Evolutionary conservation across 129 eudicot species (phyloP).

Genomic region (Lactuca saligna): DNA sequence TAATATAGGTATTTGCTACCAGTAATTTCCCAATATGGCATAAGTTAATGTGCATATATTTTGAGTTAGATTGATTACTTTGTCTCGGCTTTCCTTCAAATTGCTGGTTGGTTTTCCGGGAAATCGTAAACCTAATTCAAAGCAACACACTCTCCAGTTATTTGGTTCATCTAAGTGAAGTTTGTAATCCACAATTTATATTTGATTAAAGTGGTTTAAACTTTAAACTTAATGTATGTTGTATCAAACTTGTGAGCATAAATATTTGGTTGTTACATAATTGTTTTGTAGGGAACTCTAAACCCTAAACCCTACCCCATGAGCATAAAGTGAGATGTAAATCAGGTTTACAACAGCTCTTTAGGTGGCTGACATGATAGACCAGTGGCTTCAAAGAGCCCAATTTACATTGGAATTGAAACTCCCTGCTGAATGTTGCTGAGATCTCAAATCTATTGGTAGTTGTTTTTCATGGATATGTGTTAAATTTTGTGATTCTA

Average conservation of each 20-base stretch:
- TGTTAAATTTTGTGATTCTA: too few species aligned
- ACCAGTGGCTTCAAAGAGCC: too few species aligned
- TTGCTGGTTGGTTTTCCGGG: not conserved
- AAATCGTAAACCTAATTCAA: slow-evolving; percentile 2
- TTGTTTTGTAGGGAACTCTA: not conserved
- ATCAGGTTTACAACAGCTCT: too few species aligned
- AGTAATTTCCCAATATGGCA: not conserved
- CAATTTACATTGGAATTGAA: too few species aligned
- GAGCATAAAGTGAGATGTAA: too few species aligned
- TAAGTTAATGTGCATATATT: not conserved
- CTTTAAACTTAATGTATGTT: not conserved
- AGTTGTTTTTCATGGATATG: too few species aligned
- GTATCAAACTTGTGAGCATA: not conserved
- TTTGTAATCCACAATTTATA: not conserved
- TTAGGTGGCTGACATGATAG: too few species aligned
- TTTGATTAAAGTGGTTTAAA: not conserved
- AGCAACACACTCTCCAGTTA: not conserved
- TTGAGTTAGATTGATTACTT: not conserved
- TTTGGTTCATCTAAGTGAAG: not conserved
- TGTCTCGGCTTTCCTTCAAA: not conserved
- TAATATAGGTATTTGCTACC: not conserved
- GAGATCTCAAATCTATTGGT: too few species aligned
- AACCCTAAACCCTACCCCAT: too few species aligned
- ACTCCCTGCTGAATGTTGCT: too few species aligned
- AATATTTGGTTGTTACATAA: not conserved